These are phyloP conservation scores for Phytophthora agathidicida DNA, from an alignment of 352 stramenopile species.

Conservation along the genomic window DNA sequence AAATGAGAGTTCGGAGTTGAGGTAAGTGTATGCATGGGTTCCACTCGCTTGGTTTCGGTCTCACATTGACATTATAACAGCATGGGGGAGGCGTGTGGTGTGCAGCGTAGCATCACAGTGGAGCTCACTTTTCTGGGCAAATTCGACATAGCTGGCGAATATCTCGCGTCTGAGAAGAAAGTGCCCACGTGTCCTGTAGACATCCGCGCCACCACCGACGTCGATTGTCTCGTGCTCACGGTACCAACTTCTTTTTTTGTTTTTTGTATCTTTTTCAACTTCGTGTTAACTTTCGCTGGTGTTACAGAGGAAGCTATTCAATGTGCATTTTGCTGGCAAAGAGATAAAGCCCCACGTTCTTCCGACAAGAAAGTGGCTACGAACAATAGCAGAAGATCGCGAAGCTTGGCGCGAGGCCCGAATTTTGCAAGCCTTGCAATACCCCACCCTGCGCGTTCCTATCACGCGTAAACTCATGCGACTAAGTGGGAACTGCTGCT, in stretches of 20 bases:
- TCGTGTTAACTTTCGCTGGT: neutral
- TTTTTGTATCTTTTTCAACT: neutral
- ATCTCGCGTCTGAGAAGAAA: slow-evolving; percentile 78
- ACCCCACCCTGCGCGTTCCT: slow-evolving; percentile 70
- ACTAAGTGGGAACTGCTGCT: slow-evolving; percentile 77
- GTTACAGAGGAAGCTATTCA: slow-evolving; percentile 74
- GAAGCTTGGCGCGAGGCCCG: slow-evolving; percentile 80
- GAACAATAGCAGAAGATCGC: slow-evolving; percentile 54
- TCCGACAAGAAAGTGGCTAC: slow-evolving; percentile 51
- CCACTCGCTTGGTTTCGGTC: neutral
- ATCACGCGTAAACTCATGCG: slow-evolving; percentile 89
- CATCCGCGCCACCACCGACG: slow-evolving; percentile 72
- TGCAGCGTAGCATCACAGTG: slow-evolving; percentile 72
- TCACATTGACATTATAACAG: slow-evolving; percentile 10
- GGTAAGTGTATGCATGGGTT: slow-evolving; percentile 21
- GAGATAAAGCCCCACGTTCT: slow-evolving; percentile 68
- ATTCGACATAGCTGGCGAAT: slow-evolving; percentile 83
- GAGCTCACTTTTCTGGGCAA: slow-evolving; percentile 82
- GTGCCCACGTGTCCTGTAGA: slow-evolving; percentile 68
- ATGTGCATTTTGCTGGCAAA: slow-evolving; percentile 68
- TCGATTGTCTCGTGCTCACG: slow-evolving; percentile 77
- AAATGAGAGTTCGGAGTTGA: slow-evolving; percentile 63
- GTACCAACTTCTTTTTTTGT: slow-evolving; percentile 37
- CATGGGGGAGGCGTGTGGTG: slow-evolving; percentile 60
- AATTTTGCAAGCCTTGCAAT: slow-evolving; percentile 69